phyloP scores from a whole-genome alignment of 1,139 yeast genomes.

The Scheffersomyces illinoinensis region DNA sequence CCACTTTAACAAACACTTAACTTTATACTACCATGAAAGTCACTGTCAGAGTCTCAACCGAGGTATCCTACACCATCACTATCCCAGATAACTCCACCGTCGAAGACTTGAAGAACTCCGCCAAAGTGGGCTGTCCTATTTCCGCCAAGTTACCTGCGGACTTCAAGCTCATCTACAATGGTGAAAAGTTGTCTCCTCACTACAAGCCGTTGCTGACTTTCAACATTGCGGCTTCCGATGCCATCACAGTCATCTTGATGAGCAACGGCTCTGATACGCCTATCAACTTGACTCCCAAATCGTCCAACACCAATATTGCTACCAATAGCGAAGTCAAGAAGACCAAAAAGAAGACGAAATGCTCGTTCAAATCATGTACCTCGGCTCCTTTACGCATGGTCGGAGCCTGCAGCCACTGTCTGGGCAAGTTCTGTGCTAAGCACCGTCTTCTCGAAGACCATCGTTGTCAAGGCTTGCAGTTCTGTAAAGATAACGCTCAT shows the following conservation, averaged over 20 bases:
- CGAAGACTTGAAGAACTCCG: constrained; percentile 47
- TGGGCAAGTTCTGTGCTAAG: constrained; percentile 84
- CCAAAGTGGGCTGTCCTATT: constrained; percentile 42
- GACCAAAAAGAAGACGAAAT: constrained; percentile 57
- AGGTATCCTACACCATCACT: constrained; percentile 40
- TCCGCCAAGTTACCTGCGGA: constrained; percentile 34
- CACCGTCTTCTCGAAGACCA: constrained; percentile 89
- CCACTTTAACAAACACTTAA: not conserved
- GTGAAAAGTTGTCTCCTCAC: constrained; percentile 46
- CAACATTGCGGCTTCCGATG: constrained; percentile 18
- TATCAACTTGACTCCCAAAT: constrained; percentile 12
- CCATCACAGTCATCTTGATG: constrained; percentile 47
- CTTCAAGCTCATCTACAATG: constrained; percentile 53
- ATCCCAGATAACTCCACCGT: constrained; percentile 54
- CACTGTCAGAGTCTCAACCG: constrained; percentile 46
- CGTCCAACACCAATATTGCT: constrained; percentile 14
- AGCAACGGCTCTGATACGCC: constrained; percentile 32
- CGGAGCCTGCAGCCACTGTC: constrained; percentile 85
- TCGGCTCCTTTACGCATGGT: constrained; percentile 77
- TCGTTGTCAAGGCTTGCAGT: constrained; percentile 73
- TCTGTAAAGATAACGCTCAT: constrained; percentile 80
- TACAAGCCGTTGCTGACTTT: constrained; percentile 25
- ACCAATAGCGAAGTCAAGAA: constrained; percentile 29
- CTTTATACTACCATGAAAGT: constrained; percentile 30
- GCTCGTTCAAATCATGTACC: constrained; percentile 63